These are phyloP conservation scores for Arthromyces matolae DNA, from an alignment of 768 basidiomycete species.

Conservation along the genomic window DNA sequence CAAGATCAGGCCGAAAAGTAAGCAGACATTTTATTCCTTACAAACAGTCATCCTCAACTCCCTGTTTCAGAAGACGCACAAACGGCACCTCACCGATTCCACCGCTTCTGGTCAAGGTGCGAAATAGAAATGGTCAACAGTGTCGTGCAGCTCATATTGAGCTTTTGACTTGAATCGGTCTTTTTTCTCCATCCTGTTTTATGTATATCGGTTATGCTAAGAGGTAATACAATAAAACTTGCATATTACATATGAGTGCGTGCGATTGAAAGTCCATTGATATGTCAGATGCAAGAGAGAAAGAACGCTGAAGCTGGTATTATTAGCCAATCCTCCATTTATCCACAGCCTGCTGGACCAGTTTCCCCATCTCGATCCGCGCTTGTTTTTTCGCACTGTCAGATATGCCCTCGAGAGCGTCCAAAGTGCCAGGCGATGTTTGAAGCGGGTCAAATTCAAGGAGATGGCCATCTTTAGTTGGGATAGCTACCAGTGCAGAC, in stretches of 20 bases:
- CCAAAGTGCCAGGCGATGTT: constrained; percentile 67
- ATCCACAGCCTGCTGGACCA: constrained; percentile 69
- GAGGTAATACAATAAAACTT: too few relatives aligned
- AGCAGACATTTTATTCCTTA: background rate
- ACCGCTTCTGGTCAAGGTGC: constrained; percentile 56
- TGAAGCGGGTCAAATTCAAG: constrained; percentile 82
- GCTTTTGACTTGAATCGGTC: constrained; percentile 15
- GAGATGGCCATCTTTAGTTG: constrained; percentile 76
- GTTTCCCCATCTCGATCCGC: constrained; percentile 66
- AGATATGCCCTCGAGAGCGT: constrained; percentile 74
- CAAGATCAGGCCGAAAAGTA: constrained; percentile 44
- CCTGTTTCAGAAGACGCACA: constrained; percentile 23
- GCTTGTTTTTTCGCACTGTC: constrained; percentile 83
- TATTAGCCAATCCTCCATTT: constrained; percentile 64
- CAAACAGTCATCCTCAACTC: background rate
- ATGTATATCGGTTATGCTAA: background rate
- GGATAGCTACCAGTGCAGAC: constrained; percentile 70
- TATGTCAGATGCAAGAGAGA: constrained; percentile 2
- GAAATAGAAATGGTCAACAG: constrained; percentile 52
- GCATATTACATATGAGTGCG: too few relatives aligned
- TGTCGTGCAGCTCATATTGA: constrained; percentile 51
- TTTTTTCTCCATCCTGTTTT: background rate
- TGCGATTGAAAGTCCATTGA: background rate
- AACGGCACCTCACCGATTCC: constrained; percentile 22
- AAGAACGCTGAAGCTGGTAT: background rate